Base-by-base conservation (phyloP, 176 grass and related monocot genomes). In the Miscanthus lutarioriparius region DNA sequence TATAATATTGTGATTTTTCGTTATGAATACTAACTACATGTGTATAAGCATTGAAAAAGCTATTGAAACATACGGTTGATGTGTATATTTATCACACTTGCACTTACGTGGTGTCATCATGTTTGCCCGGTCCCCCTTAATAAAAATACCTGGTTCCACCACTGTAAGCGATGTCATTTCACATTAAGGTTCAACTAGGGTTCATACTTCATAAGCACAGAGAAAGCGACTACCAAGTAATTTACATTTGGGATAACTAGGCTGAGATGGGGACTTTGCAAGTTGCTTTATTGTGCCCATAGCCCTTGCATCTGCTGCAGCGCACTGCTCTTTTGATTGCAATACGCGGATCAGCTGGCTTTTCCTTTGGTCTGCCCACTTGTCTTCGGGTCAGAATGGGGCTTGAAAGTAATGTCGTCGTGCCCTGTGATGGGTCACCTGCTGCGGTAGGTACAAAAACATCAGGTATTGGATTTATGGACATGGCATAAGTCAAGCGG, bases 381-480 rank as follows among this genome's bases (percentile, higher is more conserved):
- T 83, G 70, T 14, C 93, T 87, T 16, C 96, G 92, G 13, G 95
- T 93, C 25, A 85, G 89, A 36, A 89, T 74, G 3, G 88, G 88
- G 78, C 87, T 80, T 22, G 87, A 72, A 20, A 63, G 62, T 43
- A 83, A 45, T 40, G 28, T 75, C 69, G 59, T 65, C 69, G 66
- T 65, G 35, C 56, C 82, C 83, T 82, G 82, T 80, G 78, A 72
- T 61, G 77, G 83, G 80, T 88, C 87, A 64, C 9, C 56, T 67
- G 84, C 39, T 80, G 84, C 44, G 23, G 64, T 22, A 64, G 87
- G 72, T 78, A 90, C 48, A 87, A 84, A 77, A 83, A 83, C 83
- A 86, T 95, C 91, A 75, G 96, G 91, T 77, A 95, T 95, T 19
- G 91, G 93, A 77, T 93, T 93, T 75, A 98, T 95, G 0, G 93